Conservation (phyloP, 2,329 filamentous ascomycete species). For the Fusarium udum region DNA sequence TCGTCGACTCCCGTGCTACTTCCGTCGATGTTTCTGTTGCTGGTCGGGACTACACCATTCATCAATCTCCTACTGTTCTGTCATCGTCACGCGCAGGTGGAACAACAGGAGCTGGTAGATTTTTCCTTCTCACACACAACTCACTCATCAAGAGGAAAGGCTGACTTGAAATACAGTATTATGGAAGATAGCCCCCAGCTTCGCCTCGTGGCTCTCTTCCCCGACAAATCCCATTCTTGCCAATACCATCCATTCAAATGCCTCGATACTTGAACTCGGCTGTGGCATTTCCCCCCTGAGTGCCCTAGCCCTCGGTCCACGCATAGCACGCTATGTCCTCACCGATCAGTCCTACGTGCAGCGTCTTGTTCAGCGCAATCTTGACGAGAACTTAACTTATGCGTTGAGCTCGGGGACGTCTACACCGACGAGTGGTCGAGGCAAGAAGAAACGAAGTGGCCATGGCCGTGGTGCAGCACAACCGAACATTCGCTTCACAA, state of each 20-base stretch:
- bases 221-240: constrained; percentile 70
- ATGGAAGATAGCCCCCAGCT: constrained; percentile 88
- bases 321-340: constrained; percentile 73
- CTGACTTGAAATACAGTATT: constrained; percentile 65
- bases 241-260: constrained; percentile 57
- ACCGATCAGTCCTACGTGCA: constrained; percentile 91
- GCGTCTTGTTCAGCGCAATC: constrained; percentile 78
- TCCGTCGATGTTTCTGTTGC: constrained; percentile 74
- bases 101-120: constrained; percentile 62
- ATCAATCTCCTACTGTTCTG: constrained; percentile 85
- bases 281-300: constrained; percentile 87
- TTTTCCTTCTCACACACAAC: neutral
- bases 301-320: constrained; percentile 72
- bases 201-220: constrained; percentile 81
- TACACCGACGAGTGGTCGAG: constrained; percentile 10
- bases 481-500: constrained; percentile 62
- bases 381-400: constrained; percentile 66
- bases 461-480: constrained; percentile 4
- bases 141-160: constrained; percentile 3
- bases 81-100: constrained; percentile 75
- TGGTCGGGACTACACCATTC: constrained; percentile 76
- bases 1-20: constrained; percentile 77
- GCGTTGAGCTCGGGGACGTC: constrained; percentile 19
- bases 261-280: constrained; percentile 81
- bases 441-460: constrained; percentile 32